These are phyloP conservation scores for Zopfochytrium polystomum DNA, from an alignment of 371 early-diverging fungal genomes.

Conservation along the genomic window DNA sequence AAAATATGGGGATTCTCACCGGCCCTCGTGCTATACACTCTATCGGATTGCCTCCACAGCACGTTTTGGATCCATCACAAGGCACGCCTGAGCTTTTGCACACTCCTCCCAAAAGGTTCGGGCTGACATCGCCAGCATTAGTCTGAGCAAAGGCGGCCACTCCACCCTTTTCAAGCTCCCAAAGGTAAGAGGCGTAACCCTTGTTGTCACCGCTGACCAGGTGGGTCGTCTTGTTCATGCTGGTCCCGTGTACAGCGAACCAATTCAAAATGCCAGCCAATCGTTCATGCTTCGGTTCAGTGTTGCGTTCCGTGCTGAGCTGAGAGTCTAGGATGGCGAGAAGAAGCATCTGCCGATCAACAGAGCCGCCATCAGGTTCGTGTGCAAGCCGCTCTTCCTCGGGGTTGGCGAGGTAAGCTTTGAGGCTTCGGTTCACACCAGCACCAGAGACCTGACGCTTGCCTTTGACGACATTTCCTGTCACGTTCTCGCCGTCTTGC, in stretches of 20 bases:
- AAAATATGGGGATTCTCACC: too few species aligned
- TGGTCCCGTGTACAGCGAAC: slow-evolving; percentile 65
- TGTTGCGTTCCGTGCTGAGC: background rate
- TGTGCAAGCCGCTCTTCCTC: slow-evolving; percentile 48
- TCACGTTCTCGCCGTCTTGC: too few species aligned
- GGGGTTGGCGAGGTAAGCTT: slow-evolving; percentile 59
- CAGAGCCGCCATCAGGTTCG: slow-evolving; percentile 49
- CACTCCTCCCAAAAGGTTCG: slow-evolving; percentile 55
- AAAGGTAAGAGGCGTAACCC: slow-evolving; percentile 58
- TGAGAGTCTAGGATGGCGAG: slow-evolving; percentile 19
- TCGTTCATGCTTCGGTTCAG: too few species aligned
- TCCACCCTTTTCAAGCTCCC: slow-evolving; percentile 42
- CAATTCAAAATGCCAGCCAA: slow-evolving; percentile 37
- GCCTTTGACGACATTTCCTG: slow-evolving; percentile 13
- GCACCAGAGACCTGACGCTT: slow-evolving; percentile 48
- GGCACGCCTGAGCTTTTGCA: slow-evolving; percentile 59
- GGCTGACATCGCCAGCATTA: slow-evolving; percentile 64
- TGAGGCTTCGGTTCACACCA: slow-evolving; percentile 58
- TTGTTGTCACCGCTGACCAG: slow-evolving; percentile 66
- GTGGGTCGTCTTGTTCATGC: slow-evolving; percentile 57
- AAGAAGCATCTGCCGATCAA: slow-evolving; percentile 53
- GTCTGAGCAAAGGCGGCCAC: slow-evolving; percentile 64
- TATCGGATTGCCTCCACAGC: slow-evolving; percentile 42
- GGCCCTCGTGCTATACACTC: slow-evolving; percentile 43
- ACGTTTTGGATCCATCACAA: slow-evolving; percentile 55